Conservation (phyloP, 2,329 filamentous ascomycete species). For the Coccinonectria pachysandricola region DNA sequence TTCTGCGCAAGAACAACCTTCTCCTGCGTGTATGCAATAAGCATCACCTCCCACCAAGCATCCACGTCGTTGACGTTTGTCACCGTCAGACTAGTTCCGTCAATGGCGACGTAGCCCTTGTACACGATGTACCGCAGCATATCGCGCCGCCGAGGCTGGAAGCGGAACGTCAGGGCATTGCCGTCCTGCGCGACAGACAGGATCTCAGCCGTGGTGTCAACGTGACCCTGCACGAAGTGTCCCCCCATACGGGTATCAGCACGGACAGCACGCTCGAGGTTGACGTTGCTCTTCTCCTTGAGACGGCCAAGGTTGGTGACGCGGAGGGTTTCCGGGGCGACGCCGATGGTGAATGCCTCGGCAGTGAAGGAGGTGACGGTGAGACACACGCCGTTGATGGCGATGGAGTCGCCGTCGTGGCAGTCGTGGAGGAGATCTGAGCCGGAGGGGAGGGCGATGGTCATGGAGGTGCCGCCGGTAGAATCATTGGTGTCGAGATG, state of each 20-base stretch:
- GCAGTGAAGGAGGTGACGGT: conserved; percentile 59
- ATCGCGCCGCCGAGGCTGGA: conserved; percentile 57
- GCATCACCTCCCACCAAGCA: conserved; percentile 92
- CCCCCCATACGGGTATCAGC: conserved; percentile 93
- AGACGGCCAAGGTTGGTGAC: conserved; percentile 87
- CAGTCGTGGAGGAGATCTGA: conserved; percentile 73
- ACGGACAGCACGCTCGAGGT: conserved; percentile 87
- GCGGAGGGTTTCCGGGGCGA: conserved; percentile 90
- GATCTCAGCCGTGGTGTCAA: conserved; percentile 79
- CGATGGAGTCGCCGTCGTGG: conserved; percentile 85
- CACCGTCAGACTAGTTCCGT: conserved; percentile 89
- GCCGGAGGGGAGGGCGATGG: conserved; percentile 58
- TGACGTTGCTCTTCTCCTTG: conserved; percentile 57
- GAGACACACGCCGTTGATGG: conserved; percentile 90
- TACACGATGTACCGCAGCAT: conserved; percentile 84
- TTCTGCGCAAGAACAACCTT: conserved; percentile 77
- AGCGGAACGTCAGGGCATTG: conserved; percentile 79
- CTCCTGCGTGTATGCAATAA: conserved; percentile 94
- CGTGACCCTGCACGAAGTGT: conserved; percentile 96
- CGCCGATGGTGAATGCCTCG: conserved; percentile 73
- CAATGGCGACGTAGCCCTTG: conserved; percentile 91
- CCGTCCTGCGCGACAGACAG: conserved; percentile 66
- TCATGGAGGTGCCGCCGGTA: conserved; percentile 81
- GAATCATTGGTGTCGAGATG: conserved; percentile 70
- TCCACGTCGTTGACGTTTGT: conserved; percentile 72